phyloP scores from a whole-genome alignment of 2,329 filamentous ascomycete genomes.

The Trichoderma oligosporum region DNA sequence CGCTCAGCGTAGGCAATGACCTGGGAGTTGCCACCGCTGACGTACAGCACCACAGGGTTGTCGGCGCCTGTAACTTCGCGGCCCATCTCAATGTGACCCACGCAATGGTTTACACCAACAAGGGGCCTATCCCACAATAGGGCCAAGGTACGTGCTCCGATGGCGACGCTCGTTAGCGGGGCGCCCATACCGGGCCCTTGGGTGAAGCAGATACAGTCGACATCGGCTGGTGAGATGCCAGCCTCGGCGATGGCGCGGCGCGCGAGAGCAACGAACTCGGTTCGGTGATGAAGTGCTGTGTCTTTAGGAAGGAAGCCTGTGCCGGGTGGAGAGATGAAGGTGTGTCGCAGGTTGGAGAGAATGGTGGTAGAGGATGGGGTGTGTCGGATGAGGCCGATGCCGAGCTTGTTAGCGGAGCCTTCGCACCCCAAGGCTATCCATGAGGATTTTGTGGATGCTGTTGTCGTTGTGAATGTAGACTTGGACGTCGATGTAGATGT shows the following conservation, averaged over 20 bases:
- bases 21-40: slow-evolving; percentile 93
- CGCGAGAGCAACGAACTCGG: slow-evolving; percentile 78
- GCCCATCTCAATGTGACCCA: slow-evolving; percentile 99
- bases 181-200: slow-evolving; percentile 96
- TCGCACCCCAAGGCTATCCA: slow-evolving; percentile 64
- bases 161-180: slow-evolving; percentile 78
- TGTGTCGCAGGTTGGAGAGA: slow-evolving; percentile 92
- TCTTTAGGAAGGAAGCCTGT: slow-evolving; percentile 96
- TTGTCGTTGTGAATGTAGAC: background rate
- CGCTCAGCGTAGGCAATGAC: slow-evolving; percentile 95
- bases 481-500: background rate
- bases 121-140: slow-evolving; percentile 85
- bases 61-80: slow-evolving; percentile 82
- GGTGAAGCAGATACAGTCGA: slow-evolving; percentile 94
- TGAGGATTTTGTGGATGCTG: slow-evolving; percentile 21
- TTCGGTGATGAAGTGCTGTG: slow-evolving; percentile 85
- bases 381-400: slow-evolving; percentile 87
- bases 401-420: slow-evolving; percentile 96
- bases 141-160: slow-evolving; percentile 76
- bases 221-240: slow-evolving; percentile 55
- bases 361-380: slow-evolving; percentile 56
- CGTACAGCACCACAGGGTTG: slow-evolving; percentile 94
- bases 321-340: slow-evolving; percentile 85
- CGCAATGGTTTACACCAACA: slow-evolving; percentile 95
- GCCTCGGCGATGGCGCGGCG: slow-evolving; percentile 74